Percentiles rank a stretch among this genome's conserved stretches.
Evolutionary conservation across 177 flowering plant species (phyloP).

Genomic region (Telopea speciosissima): DNA sequence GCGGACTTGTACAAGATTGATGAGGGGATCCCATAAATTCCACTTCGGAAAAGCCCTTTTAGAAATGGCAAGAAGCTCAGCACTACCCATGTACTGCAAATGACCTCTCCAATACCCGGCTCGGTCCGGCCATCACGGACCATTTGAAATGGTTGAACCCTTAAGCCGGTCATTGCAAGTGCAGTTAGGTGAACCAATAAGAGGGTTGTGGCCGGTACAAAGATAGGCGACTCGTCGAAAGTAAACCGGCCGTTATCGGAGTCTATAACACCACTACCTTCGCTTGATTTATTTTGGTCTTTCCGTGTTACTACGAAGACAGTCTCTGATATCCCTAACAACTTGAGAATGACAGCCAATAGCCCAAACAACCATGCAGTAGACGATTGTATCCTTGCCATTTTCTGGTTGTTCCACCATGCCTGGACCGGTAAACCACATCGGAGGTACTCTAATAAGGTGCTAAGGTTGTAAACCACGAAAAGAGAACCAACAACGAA

Average conservation of each 20-base stretch:
- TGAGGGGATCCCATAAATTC: slow-evolving; percentile 10
- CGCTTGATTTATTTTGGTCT: background rate
- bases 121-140: too few species aligned
- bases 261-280: too few species aligned
- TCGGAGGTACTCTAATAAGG: background rate
- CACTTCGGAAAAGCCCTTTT: slow-evolving; percentile 9
- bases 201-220: slow-evolving; percentile 4
- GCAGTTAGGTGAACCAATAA: slow-evolving; percentile 8
- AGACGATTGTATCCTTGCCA: slow-evolving; percentile 1
- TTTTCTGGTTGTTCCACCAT: slow-evolving; percentile 16
- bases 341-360: background rate
- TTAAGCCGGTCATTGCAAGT: background rate
- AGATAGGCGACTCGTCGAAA: slow-evolving; percentile 9
- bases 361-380: slow-evolving; percentile 9
- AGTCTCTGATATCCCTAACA: slow-evolving; percentile 10
- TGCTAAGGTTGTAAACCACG: slow-evolving; percentile 1
- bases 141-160: background rate
- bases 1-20: background rate
- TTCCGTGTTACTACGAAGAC: slow-evolving; percentile 10
- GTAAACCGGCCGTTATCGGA: background rate
- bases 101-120: slow-evolving; percentile 1
- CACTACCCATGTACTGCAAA: slow-evolving; percentile 9
- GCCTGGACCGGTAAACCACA: background rate
- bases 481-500: background rate
- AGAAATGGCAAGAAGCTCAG: slow-evolving; percentile 7